Evolutionary conservation across 2,329 filamentous ascomycete genomes (phyloP).

Genomic region (Macrophomina phaseolina): DNA sequence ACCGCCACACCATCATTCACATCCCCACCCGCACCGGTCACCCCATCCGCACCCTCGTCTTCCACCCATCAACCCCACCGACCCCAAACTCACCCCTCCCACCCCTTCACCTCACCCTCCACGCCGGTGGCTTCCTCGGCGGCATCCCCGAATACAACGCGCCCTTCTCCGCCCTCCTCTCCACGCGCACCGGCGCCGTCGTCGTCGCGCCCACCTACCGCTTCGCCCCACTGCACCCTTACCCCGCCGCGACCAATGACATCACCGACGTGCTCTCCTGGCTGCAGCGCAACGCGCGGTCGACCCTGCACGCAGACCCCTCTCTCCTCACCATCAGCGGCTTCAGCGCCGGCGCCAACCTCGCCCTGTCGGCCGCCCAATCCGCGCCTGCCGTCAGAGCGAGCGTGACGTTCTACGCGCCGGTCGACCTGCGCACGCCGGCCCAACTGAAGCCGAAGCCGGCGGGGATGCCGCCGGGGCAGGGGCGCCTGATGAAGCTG

Average conservation of each 20-base stretch:
- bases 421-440: conserved; percentile 31
- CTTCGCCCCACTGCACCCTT: conserved; percentile 48
- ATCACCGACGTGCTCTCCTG: conserved; percentile 52
- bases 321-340: conserved; percentile 52
- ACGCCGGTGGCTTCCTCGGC: conserved; percentile 53
- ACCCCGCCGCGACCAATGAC: conserved; percentile 51
- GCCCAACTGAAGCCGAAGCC: background rate
- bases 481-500: background rate
- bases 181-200: conserved; percentile 49
- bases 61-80: conserved; percentile 51
- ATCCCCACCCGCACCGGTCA: conserved; percentile 45
- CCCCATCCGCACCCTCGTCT: conserved; percentile 52
- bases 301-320: conserved; percentile 43
- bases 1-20: conserved; percentile 40
- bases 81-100: conserved; percentile 42
- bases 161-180: conserved; percentile 43
- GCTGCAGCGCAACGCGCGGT: conserved; percentile 32
- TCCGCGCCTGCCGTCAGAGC: conserved; percentile 28
- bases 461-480: background rate
- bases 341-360: conserved; percentile 52
- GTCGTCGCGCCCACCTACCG: conserved; percentile 49
- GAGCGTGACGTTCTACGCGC: conserved; percentile 48
- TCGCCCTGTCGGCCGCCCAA: conserved; percentile 45
- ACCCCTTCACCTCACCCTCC: conserved; percentile 54
- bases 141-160: conserved; percentile 50